These are phyloP conservation scores for Eragrostis curvula DNA, from an alignment of 176 grass and related monocot genomes.

Conservation along the genomic window DNA sequence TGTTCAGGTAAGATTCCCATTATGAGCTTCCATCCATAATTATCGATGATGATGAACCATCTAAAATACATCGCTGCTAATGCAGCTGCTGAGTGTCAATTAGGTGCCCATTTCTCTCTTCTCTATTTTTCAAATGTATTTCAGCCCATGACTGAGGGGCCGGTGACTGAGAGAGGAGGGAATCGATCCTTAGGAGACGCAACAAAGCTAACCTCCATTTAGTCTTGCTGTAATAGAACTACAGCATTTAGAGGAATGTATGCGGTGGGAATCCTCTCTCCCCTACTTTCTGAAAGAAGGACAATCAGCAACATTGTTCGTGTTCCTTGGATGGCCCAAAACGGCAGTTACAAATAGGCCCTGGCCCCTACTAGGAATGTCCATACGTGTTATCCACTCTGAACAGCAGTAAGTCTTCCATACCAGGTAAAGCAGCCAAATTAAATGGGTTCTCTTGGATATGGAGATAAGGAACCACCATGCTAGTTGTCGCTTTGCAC, in stretches of 20 bases:
- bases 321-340: not conserved
- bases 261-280: too few relatives aligned
- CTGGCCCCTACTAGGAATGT: not conserved
- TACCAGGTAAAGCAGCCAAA: too few relatives aligned
- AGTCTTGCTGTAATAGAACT: too few relatives aligned
- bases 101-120: too few relatives aligned
- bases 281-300: not conserved
- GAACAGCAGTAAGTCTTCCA: not conserved
- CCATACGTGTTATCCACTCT: not conserved
- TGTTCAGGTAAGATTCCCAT: conserved; percentile 34
- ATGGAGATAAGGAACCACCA: not conserved
- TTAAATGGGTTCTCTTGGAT: not conserved
- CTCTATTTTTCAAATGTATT: not conserved
- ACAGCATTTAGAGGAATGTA: too few relatives aligned
- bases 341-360: not conserved
- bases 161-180: too few relatives aligned
- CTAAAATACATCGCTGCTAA: not conserved
- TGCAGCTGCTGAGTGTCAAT: not conserved
- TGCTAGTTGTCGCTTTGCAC: not conserved
- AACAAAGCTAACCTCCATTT: too few relatives aligned
- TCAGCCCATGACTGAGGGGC: too few relatives aligned
- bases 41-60: not conserved
- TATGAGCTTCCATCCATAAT: not conserved
- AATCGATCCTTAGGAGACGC: too few relatives aligned
- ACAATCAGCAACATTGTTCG: not conserved